A percentile compares a stretch with the other conserved stretches of the same genome.
phyloP scores from a whole-genome alignment of 176 grass and related monocot species.

The Aechmea fasciata region DNA sequence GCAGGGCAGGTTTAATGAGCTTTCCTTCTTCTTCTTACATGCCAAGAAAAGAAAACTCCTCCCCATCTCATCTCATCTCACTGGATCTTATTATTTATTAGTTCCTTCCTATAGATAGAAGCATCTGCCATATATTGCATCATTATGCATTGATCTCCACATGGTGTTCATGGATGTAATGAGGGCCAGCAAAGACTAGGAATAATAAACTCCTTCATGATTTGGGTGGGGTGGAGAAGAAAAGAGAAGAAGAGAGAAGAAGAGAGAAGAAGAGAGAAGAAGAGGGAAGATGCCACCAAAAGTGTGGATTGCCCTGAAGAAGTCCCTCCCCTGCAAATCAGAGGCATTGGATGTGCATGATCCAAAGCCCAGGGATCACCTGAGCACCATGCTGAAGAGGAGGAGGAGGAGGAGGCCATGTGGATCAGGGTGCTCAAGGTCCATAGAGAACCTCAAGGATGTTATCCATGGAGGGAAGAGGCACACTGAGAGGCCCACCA shows the following conservation, averaged over 20 bases:
- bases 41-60: background rate
- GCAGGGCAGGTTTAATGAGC: background rate
- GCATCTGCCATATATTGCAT: background rate
- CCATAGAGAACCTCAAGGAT: conserved; percentile 67
- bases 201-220: background rate
- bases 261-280: background rate
- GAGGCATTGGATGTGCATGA: conserved; percentile 36
- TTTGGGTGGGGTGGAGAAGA: background rate
- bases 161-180: background rate
- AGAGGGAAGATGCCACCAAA: conserved; percentile 24
- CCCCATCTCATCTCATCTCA: background rate
- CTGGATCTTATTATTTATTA: background rate
- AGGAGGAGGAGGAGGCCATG: conserved; percentile 21
- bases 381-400: conserved; percentile 15
- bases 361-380: conserved; percentile 26
- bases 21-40: background rate
- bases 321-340: conserved; percentile 50
- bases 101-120: background rate
- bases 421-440: conserved; percentile 52
- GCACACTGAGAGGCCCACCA: conserved; percentile 30
- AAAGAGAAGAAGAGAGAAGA: background rate
- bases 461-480: conserved; percentile 33
- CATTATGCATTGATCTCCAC: background rate
- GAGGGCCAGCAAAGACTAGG: background rate
- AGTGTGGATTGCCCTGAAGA: conserved; percentile 68